Evolutionary conservation across 2,329 filamentous ascomycete species (phyloP), one percentile per base, ranked within the genome.

Genomic region (Aspergillus ruber): DNA sequence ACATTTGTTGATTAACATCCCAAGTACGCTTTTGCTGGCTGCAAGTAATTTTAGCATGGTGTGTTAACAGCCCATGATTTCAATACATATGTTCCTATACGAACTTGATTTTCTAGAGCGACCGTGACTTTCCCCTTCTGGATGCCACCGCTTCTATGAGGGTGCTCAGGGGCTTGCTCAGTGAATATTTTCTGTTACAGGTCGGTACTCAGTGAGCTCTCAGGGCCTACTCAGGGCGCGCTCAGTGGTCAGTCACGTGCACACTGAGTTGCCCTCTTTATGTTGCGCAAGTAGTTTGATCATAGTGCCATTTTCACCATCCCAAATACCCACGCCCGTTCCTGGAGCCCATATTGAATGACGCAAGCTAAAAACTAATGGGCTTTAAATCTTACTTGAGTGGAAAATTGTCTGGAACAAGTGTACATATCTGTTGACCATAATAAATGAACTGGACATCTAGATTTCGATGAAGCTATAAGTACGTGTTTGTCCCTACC

Each of bases 41-140:
- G 21, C 3, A 5, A 21, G 21, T 5, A 21, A 21, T 21, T 21
- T 21, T 20, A n/a, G n/a, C n/a, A n/a, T n/a, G n/a, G n/a, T n/a
- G n/a, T n/a, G n/a, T n/a, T n/a, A n/a, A n/a, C n/a, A n/a, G n/a
- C n/a, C n/a, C n/a, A n/a, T n/a, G n/a, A n/a, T n/a, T n/a, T n/a
- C n/a, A n/a, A n/a, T n/a, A n/a, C n/a, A n/a, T n/a, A 49, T 42
- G 45, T 35, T 45, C 18, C 44, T 48, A 51, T 51, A 54, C 47
- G 43, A 27, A 47, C 49, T 48, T 46, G 51, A 49, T 50, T 46
- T 49, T 45, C 47, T 49, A 49, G 43, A 43, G 33, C 21, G 17
- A 39, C 27, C 17, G 44, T 18, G 15, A 40, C 43, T 46, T 46
- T 46, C 39, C 43, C 20, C 17, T 18, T 43, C 32, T 36, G 40